phyloP scores from a whole-genome alignment of 805 yeast species.

The Candida nitratophila region DNA sequence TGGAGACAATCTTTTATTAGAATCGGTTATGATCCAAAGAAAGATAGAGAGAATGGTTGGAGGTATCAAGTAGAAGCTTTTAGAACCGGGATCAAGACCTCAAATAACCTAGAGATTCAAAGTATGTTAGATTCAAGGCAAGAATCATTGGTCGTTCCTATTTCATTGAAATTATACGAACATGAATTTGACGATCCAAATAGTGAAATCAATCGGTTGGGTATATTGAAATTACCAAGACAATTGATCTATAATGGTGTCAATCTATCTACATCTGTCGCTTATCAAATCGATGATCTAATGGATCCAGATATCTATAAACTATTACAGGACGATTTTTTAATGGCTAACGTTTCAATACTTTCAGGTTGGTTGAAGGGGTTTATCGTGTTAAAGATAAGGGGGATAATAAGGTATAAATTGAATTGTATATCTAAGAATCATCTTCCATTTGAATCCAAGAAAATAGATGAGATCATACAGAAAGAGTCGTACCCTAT shows the following conservation, averaged over 20 bases:
- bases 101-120: slow-evolving; percentile 17
- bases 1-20: slow-evolving; percentile 84
- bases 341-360: slow-evolving; percentile 41
- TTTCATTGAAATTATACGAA: slow-evolving; percentile 12
- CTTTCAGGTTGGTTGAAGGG: slow-evolving; percentile 78
- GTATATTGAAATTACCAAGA: slow-evolving; percentile 28
- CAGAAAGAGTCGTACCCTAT: slow-evolving; percentile 23
- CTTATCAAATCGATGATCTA: slow-evolving; percentile 76
- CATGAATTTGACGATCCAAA: slow-evolving; percentile 15
- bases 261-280: slow-evolving; percentile 58
- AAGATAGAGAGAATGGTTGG: slow-evolving; percentile 42
- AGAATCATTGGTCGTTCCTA: slow-evolving; percentile 18
- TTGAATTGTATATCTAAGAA: slow-evolving; percentile 52
- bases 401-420: slow-evolving; percentile 69
- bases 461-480: slow-evolving; percentile 36
- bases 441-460: slow-evolving; percentile 32
- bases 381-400: slow-evolving; percentile 52
- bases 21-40: slow-evolving; percentile 73
- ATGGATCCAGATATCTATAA: slow-evolving; percentile 52
- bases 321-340: slow-evolving; percentile 32
- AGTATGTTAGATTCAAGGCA: slow-evolving; percentile 17
- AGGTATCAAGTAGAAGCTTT: slow-evolving; percentile 82
- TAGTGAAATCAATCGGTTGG: slow-evolving; percentile 14
- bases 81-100: slow-evolving; percentile 32
- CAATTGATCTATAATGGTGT: slow-evolving; percentile 66